Evolutionary conservation across 1,139 yeast genomes (phyloP), one percentile per base, ranked within the genome.

Genomic region (Kodamaea fungicola): DNA sequence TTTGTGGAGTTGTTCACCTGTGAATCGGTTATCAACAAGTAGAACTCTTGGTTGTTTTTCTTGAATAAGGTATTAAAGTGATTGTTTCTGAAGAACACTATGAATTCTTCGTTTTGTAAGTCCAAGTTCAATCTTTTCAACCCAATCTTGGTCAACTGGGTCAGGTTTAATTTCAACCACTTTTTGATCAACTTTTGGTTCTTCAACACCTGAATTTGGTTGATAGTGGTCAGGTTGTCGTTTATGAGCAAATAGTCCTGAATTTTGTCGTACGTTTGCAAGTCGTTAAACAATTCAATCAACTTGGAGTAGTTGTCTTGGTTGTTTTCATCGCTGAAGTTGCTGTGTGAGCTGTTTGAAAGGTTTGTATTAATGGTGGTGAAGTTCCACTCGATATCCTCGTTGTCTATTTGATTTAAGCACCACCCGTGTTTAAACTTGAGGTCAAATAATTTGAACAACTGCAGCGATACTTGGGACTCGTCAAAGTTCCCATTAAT

Each of bases 41-140:
- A 79, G 41, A 87, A 59, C 49, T 71, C 74, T 37, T 66, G 58
- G 45, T 69, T 59, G 32, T 60, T 55, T 34, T 69, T 68, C 52
- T 83, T 84, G 53, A 74, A 74, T 9, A 88, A 59, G 0, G 96
- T 84, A 42, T 77, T 76, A 59, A 86, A 89, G 58, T 88, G 96
- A 57, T 88, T 87, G 57, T 89, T 89, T 50, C 96, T 69, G 64
- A 89, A 89, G 42, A 89, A 74, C 0, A 89, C 78, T 1, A 80
- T 71, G 43, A 83, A 69, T 30, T 64, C 63, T 34, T 62, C 66
- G 4, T 47, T 40, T 2, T 41, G 43, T 25, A 80, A 61, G 16
- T 71, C 69, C 9, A 68, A 61, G 34, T 67, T 57, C 34, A 85
- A 56, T 10, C 69, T 52, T 3, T 54, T 43, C 13, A 87, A 55